These are phyloP conservation scores for Trichoderma simmonsii DNA, from an alignment of 2,329 filamentous ascomycete species.

Conservation along the genomic window DNA sequence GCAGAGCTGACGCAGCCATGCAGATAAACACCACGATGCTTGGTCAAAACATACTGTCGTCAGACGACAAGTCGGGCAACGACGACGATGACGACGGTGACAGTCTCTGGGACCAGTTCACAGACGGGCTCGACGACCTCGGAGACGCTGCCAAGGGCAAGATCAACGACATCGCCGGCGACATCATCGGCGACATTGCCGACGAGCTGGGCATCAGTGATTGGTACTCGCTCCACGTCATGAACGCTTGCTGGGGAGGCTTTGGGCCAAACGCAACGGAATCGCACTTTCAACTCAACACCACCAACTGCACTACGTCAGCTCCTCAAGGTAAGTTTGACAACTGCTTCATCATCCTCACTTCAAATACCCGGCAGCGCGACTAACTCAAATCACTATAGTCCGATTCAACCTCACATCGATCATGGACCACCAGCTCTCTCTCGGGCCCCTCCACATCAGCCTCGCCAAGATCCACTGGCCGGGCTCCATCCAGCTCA, in stretches of 20 bases:
- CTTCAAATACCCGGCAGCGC: not conserved
- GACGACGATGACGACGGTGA: constrained; percentile 26
- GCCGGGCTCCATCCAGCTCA: constrained; percentile 43
- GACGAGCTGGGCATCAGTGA: constrained; percentile 46
- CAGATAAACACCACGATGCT: constrained; percentile 41
- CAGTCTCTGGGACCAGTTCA: constrained; percentile 30
- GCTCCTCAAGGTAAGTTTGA: constrained; percentile 34
- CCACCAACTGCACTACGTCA: constrained; percentile 44
- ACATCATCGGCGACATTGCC: constrained; percentile 40
- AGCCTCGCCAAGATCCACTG: constrained; percentile 46
- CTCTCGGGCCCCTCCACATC: constrained; percentile 43
- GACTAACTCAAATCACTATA: constrained; percentile 17
- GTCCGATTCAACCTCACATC: constrained; percentile 47
- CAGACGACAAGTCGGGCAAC: constrained; percentile 25
- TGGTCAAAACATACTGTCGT: constrained; percentile 34
- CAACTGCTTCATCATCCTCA: not conserved
- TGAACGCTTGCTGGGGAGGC: constrained; percentile 45
- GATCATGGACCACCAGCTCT: constrained; percentile 45
- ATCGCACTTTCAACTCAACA: constrained; percentile 37
- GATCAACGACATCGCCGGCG: constrained; percentile 40
- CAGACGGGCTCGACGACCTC: constrained; percentile 31
- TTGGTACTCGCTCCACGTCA: constrained; percentile 52
- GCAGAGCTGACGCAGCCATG: not conserved
- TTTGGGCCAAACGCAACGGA: constrained; percentile 44
- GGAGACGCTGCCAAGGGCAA: constrained; percentile 36